Base-by-base conservation (phyloP, 768 basidiomycete species). In the Phaeotremella fagi region DNA sequence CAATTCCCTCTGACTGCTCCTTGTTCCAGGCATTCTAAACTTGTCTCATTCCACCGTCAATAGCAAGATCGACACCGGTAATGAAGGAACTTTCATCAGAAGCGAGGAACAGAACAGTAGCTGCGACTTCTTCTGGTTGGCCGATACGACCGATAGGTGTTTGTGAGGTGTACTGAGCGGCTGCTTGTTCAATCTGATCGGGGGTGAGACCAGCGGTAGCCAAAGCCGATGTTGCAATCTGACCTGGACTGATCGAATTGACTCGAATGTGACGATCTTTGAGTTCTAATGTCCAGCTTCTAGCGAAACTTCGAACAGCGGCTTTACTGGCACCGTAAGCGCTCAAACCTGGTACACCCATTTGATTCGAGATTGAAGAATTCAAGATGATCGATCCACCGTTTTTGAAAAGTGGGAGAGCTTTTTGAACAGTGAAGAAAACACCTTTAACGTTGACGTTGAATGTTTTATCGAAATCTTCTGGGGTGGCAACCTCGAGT, bases 381-480 rank as follows among this genome's bases (percentile, higher is more conserved):
- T 42, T 53, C 44, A 53, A 43, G 52, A 53, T 53, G n/a, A 53
- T 36, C 28, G 52, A 53, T 27, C 52, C 52, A 28, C 52, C 52
- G n/a, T 45, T 6, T 18, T 45, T 29, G 43, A 53, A 45, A 9
- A 53, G 44, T 7, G 52, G 52, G 4, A 53, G 52, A 18, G 52
- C 52, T 33, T 53, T 53, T 27, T 53, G 52, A 14, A 53, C 45
- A 14, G 52, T 53, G 29, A 53, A 53, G 43, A 46, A 27, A 4
- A 45, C 36, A 22, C 52, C 61, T 37, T 57, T 63, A 16, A 60
- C 58, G 42, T 59, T 59, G 44, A 55, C 44, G 42, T 44, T 42
- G 27, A 59, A 44, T 27, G 55, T 43, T 43, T 55, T 45, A 25
- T 59, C 54, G 22, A 59, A 16, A 36, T 56, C 47, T 23, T 50